Base-by-base conservation (phyloP, 2,329 filamentous ascomycete species). In the Colletotrichum chrysophilum region DNA sequence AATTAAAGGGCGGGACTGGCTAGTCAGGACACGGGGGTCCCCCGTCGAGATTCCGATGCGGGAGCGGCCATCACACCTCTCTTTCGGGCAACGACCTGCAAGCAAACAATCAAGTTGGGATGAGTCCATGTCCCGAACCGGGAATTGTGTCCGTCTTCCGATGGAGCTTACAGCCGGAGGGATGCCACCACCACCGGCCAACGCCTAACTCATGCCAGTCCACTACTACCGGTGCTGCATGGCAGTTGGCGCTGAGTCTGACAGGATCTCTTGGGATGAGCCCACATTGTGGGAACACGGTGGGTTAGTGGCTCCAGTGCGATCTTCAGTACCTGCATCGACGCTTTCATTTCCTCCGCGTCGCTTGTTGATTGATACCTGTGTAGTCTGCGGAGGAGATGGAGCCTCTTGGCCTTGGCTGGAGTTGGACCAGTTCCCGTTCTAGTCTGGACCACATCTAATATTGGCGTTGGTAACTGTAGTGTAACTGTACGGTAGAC, bases 291-390 rank as follows among this genome's bases (percentile, higher is more conserved):
- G 55, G 67, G 72, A 36, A 67, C 70, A 34, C 28, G 73, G 58
- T 75, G 73, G 69, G 10, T 58, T 48, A 8, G 62, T 60, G 73
- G 64, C 73, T 65, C 58, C 48, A 64, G 73, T 75, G 70, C 73
- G 64, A 73, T 75, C 73, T 73, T 75, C 73, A 34, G 48, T 28
- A 43, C 70, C 73, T 75, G 73, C 70, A 75, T 75, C 73, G 70
- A 68, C 73, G 32, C 26, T 68, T 60, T 75, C 70, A 75, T 75
- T 73, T 75, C 73, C 73, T 73, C 73, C 70, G 73, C 73, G 73
- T 75, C 70, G 73, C 73, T 43, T 75, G 13, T 75, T 75, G 64
- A 75, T 75, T 75, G 64, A 75, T 48, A 48, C 30, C 67, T 21
- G 67, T 58, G 48, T 60, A 24, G 58, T n/a, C 32, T 66, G 70